A percentile compares a stretch with the other conserved stretches of the same genome.
Conservation (phyloP, 2,329 filamentous ascomycete species). For the Alternaria hordeiaustralica region DNA sequence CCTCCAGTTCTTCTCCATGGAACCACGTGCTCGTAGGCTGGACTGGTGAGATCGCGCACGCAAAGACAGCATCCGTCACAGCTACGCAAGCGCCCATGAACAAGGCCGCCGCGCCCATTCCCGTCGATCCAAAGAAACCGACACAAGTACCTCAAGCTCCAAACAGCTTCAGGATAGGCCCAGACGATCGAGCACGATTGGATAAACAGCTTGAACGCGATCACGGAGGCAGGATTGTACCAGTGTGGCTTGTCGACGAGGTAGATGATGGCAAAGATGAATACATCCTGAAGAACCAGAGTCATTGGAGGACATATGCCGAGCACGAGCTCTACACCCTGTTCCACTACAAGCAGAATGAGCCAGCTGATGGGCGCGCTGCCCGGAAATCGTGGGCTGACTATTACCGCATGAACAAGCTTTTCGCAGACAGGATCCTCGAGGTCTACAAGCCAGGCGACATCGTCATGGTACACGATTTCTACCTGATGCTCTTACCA, state of each 20-base stretch:
- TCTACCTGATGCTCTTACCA: slow-evolving; percentile 88
- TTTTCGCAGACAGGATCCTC: slow-evolving; percentile 88
- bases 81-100: slow-evolving; percentile 64
- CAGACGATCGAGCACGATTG: slow-evolving; percentile 72
- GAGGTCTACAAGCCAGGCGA: slow-evolving; percentile 92
- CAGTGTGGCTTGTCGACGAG: slow-evolving; percentile 88
- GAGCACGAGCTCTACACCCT: slow-evolving; percentile 91
- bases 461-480: slow-evolving; percentile 91
- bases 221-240: slow-evolving; percentile 78
- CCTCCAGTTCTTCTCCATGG: slow-evolving; percentile 84
- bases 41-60: slow-evolving; percentile 76
- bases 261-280: slow-evolving; percentile 71
- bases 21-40: slow-evolving; percentile 92
- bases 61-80: slow-evolving; percentile 30
- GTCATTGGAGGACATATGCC: slow-evolving; percentile 86
- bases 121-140: slow-evolving; percentile 68
- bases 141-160: slow-evolving; percentile 63
- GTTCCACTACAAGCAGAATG: slow-evolving; percentile 95
- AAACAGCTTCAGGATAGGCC: slow-evolving; percentile 74
- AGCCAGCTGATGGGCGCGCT: slow-evolving; percentile 81
- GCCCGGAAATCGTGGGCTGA: slow-evolving; percentile 88
- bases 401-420: slow-evolving; percentile 90
- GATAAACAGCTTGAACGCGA: slow-evolving; percentile 76
- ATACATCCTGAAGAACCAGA: slow-evolving; percentile 79
- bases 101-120: slow-evolving; percentile 79